A percentile compares a stretch with the other conserved stretches of the same genome.
These are phyloP conservation scores for Barnettozyma hawaiiensis DNA, from an alignment of 1,139 yeast species.

Conservation along the genomic window DNA sequence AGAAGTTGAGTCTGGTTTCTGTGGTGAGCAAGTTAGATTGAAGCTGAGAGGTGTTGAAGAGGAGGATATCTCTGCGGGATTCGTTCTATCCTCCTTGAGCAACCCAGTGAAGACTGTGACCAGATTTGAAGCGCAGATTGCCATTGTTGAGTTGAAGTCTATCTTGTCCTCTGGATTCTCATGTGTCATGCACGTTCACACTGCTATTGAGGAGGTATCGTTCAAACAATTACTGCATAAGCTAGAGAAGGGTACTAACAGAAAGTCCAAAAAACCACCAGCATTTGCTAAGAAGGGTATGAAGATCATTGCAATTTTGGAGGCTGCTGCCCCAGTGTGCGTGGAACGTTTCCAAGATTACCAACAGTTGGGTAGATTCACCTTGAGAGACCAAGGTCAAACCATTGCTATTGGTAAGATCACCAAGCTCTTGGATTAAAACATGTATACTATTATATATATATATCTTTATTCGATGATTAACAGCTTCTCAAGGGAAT, in stretches of 20 bases:
- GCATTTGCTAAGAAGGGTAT: constrained; percentile 98
- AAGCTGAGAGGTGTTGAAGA: constrained; percentile 94
- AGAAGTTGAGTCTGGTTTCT: constrained; percentile 83
- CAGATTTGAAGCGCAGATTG: constrained; percentile 91
- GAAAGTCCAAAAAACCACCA: constrained; percentile 94
- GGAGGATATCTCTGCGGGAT: constrained; percentile 90
- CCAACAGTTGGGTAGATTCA: constrained; percentile 96
- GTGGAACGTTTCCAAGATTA: constrained; percentile 88
- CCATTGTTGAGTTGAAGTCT: constrained; percentile 92
- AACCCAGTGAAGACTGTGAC: constrained; percentile 91
- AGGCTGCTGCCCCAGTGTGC: constrained; percentile 81
- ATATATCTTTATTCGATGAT: constrained; percentile 5
- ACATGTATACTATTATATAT: not conserved
- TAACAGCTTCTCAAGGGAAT: constrained; percentile 36
- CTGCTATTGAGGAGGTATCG: constrained; percentile 93
- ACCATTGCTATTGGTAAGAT: constrained; percentile 98
- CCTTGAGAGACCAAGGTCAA: constrained; percentile 96
- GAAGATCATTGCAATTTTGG: constrained; percentile 92
- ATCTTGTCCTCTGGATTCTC: constrained; percentile 93
- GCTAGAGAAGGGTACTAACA: constrained; percentile 93
- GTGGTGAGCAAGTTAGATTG: constrained; percentile 96
- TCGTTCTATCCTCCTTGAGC: constrained; percentile 78
- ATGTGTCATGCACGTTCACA: constrained; percentile 98
- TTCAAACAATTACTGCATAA: constrained; percentile 82
- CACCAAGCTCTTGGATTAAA: constrained; percentile 53